Evolutionary conservation across 192 early-diverging fungal genomes (phyloP), one percentile per base, ranked within the genome.

Genomic region (Dimargaris cristalligena): DNA sequence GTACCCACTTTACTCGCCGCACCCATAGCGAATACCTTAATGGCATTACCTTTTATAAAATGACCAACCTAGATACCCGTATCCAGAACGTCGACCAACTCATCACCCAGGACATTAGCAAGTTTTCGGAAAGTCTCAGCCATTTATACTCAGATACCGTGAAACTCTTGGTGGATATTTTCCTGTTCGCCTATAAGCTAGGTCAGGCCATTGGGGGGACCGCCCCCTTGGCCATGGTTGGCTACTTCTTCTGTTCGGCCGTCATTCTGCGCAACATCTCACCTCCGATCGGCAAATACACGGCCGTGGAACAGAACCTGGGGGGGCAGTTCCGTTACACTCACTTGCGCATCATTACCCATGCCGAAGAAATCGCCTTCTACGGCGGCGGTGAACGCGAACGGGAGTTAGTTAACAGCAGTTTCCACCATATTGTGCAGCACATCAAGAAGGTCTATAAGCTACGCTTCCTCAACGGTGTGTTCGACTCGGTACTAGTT

Each of bases 401-500:
- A 61, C 88, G 87, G 67, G 71, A 67, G n/a, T 84, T 87, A 34
- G 68, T 96, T 51, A 80, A 90, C 55, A 74, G 75, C 45, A 78
- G 76, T 52, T 98, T 91, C 67, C 69, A 77, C 66, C 75, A 77
- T 9, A 77, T 98, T 28, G 82, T 91, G 48, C 78, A 78, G 45
- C 94, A 98, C 65, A 77, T 96, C 66, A 89, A 89, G 66, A 78
- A 78, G 51, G 80, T 92, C 34, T 91, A 87, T 73, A 81, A 80
- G 23, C 76, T 86, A 61, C 83, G 88, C 30, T 84, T 98, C 57
- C 86, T 84, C 67, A 87, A 96, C 67, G 79, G 85, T 26, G 94
- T 97, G 91, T 71, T 95, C 49, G 94, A 97, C 69, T 93, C 96
- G 71, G 96, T 94, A 76, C 77, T 96, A 28, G 90, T 98, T 72